Evolutionary conservation across 2,329 filamentous ascomycete genomes (phyloP), one percentile per base, ranked within the genome.

Genomic region (Amesomyces nigricolor): DNA sequence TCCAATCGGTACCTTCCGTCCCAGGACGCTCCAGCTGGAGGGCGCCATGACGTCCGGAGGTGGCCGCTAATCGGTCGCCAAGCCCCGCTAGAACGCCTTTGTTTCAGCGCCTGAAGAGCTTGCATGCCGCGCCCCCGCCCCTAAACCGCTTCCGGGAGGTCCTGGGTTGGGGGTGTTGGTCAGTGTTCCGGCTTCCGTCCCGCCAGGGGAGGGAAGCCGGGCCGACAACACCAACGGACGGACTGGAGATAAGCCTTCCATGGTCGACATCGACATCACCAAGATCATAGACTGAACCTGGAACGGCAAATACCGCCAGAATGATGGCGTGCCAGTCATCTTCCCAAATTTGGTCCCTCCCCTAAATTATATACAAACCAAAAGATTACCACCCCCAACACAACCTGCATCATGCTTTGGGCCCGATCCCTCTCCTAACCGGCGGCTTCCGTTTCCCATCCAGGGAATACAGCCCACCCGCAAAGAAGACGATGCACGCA

Each of bases 391-490:
- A 16, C 10, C 4, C 32, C 9, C 10, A 22, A 6, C 30, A 2
- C 17, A 26, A 26, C 6, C 29, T 19, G 7, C 29, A n/a, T 62
- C 58, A 62, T 19, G 57, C 54, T 53, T 62, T 62, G 35, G 54
- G 17, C 45, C 53, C 53, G 6, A 52, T 52, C 13, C 68, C 64
- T 38, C 65, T 62, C 51, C 68, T 68, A 4, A 61, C 51, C 6
- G 66, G 53, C 26, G 69, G 63, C 60, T 72, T 74, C 47, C 66
- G 64, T 64, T 71, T 71, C 42, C 69, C 68, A 61, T 95, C 91
- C 65, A 91, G 80, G 2, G 89, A 91, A 73, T 99, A 99, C 60
- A 97, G 70, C 0, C 86, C 92, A n/a, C 91, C 94, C 0, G 90
- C 89, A 13, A 87, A 81, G 72, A 97, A 99, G 7, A 99, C 94